Evolutionary conservation across 2,329 filamentous ascomycete genomes (phyloP), one percentile per base, ranked within the genome.

Genomic region (Trichophyton schoenleinii): DNA sequence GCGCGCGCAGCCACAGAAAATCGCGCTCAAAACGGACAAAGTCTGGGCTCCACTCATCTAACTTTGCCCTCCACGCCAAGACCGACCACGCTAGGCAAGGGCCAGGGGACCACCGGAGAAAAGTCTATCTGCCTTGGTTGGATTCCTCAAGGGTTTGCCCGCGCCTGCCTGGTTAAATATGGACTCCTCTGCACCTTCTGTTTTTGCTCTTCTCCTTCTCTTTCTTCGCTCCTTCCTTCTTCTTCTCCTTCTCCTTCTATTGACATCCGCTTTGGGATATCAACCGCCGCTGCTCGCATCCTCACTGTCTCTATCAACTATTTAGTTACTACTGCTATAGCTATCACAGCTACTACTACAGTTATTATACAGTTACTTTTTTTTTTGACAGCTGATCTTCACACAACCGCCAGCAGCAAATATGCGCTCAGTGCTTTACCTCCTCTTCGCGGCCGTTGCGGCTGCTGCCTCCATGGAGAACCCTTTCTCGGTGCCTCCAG

Each of bases 401-500:
- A 31, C 28, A 31, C 28, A 31, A 11, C 11, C 22, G 3, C 9
- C 22, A 31, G 28, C 28, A 31, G 28, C 28, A 31, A 28, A 11
- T 11, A 49, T 49, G 46, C 20, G 20, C 20, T 49, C 22, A 28
- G 20, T 55, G 49, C 64, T 72, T 68, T 72, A 75, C 61, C 58
- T 77, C 57, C 65, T 78, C 64, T 64, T 80, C 64, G 75, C 77
- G 62, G 74, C 77, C 59, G 66, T 78, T 18, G 74, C 73, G 57
- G 78, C 76, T 41, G 67, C 71, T 66, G 72, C 64, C 66, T 73
- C 64, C 38, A 66, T 67, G 15, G 68, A 69, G 57, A 82, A 82
- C 68, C 69, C 77, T 58, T 81, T 82, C 75, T 78, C 73, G 61
- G 71, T 76, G 63, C 77, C 79, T 18, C 44, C 53, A 2, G 68